Percentiles rank a stretch among this genome's conserved stretches.
phyloP scores from a whole-genome alignment of 306 rosid species.

The Citrullus colocynthis region DNA sequence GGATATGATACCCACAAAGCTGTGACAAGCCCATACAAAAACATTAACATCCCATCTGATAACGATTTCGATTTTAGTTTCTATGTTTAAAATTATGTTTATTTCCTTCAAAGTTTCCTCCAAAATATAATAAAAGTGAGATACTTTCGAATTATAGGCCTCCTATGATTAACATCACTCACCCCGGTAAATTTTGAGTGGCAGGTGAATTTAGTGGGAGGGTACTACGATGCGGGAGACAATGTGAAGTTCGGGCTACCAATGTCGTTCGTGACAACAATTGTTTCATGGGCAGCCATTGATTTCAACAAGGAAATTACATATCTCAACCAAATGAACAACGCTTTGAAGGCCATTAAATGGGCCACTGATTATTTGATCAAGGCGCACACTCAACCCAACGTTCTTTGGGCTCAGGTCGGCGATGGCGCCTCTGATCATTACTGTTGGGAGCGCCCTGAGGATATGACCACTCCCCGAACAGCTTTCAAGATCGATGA shows the following conservation, averaged over 20 bases:
- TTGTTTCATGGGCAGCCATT: conserved; percentile 80
- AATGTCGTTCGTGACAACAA: conserved; percentile 68
- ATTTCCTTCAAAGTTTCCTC: too few species aligned
- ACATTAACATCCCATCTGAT: too few species aligned
- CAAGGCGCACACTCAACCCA: conserved; percentile 68
- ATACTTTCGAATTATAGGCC: too few species aligned
- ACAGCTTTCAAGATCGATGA: conserved; percentile 61
- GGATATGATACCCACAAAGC: too few species aligned
- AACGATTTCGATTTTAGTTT: too few species aligned
- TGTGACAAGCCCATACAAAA: too few species aligned
- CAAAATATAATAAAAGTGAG: too few species aligned
- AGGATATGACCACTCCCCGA: conserved; percentile 78
- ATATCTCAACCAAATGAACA: conserved; percentile 40
- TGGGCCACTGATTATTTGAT: conserved; percentile 85
- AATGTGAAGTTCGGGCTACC: conserved; percentile 87
- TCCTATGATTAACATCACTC: too few species aligned
- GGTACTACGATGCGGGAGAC: conserved; percentile 93
- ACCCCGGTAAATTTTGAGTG: too few species aligned
- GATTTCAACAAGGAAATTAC: conserved; percentile 59
- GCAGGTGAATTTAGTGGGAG: conserved; percentile 80
- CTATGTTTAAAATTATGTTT: too few species aligned
- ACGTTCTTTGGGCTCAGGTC: conserved; percentile 92
- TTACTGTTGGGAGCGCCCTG: conserved; percentile 83
- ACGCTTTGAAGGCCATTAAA: conserved; percentile 51
- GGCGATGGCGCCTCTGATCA: conserved; percentile 89